Percentiles rank a stretch among this genome's conserved stretches.
These are phyloP conservation scores for Chytriomyces hyalinus DNA, from an alignment of 192 early-diverging fungal genomes.

Conservation along the genomic window DNA sequence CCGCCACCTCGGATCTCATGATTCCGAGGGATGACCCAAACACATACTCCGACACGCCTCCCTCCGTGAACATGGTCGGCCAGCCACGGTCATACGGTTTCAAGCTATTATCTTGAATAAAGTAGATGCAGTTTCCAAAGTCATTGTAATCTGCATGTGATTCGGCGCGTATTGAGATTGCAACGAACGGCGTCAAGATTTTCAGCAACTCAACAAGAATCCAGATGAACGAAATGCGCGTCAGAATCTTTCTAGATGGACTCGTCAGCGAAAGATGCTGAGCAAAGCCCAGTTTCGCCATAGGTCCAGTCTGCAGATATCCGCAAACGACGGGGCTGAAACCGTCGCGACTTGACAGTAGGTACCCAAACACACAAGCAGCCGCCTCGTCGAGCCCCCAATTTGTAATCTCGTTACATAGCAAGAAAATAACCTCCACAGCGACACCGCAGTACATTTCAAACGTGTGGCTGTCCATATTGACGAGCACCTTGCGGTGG, in stretches of 20 bases:
- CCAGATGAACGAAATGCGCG: constrained; percentile 30
- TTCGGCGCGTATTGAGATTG: constrained; percentile 8
- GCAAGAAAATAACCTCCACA: constrained; percentile 19
- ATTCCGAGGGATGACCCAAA: constrained; percentile 28
- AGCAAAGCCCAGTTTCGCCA: constrained; percentile 13
- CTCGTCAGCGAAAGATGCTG: constrained; percentile 15
- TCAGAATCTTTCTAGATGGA: constrained; percentile 23
- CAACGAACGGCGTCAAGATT: constrained; percentile 27
- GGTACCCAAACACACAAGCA: not conserved
- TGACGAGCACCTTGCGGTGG: not conserved
- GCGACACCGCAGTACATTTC: constrained; percentile 18
- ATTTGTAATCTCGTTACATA: constrained; percentile 28
- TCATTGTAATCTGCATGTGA: not conserved
- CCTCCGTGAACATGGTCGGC: constrained; percentile 21
- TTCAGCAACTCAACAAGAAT: constrained; percentile 21
- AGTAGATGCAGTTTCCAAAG: constrained; percentile 3
- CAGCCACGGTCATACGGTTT: constrained; percentile 5
- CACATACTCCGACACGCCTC: constrained; percentile 30
- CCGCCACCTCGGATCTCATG: constrained; percentile 27
- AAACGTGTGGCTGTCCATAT: not conserved
- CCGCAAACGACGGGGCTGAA: constrained; percentile 32
- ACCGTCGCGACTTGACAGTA: constrained; percentile 4
- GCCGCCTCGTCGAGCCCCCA: constrained; percentile 21
- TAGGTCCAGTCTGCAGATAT: constrained; percentile 24
- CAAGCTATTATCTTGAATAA: constrained; percentile 17